Evolutionary conservation across 805 yeast species (phyloP), one percentile per base, ranked within the genome.

Genomic region (Barnettozyma pratensis): DNA sequence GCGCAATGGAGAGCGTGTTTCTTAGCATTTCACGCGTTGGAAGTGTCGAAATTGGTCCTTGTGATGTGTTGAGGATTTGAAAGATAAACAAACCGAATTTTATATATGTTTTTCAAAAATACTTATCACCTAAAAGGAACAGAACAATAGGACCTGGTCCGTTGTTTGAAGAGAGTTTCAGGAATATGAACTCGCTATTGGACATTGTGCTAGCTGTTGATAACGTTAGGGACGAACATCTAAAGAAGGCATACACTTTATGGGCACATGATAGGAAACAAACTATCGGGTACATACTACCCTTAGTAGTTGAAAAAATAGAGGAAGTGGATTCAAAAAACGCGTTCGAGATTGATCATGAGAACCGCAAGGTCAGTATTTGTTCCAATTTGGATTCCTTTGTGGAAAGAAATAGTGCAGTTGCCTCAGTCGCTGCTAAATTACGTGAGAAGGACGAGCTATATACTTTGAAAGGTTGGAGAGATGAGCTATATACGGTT

Each of bases 401-500:
- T 7, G 76, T 71, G 26, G 66, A 64, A 49, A 59, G 85, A 46
- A 72, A 67, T 45, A 49, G 47, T 0, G 66, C 67, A 0, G 63
- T 87, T 46, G 74, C 64, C 2, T 43, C 51, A 9, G 52, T 83
- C 2, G 87, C 81, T 0, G 29, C 30, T 0, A 32, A 41, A 10
- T 71, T 83, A 72, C 68, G 68, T 53, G 51, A 68, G 28, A 45
- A 65, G 44, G 49, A 66, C 30, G 31, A 49, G 30, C 59, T 77
- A 63, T 64, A 71, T 41, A 70, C 74, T 0, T 54, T 78, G 7
- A 68, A 73, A 44, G 90, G 87, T 0, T 94, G 99, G 99, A 76
- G 99, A 62, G 67, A 85, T 62, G 99, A 94, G 66, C 72, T 79
- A 36, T 94, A 89, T 64, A 74, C 83, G 0, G 80, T 91, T 5